Percentiles rank a stretch among this genome's conserved stretches.
phyloP scores from a whole-genome alignment of 352 stramenopile species.

The Phytophthora melonis region DNA sequence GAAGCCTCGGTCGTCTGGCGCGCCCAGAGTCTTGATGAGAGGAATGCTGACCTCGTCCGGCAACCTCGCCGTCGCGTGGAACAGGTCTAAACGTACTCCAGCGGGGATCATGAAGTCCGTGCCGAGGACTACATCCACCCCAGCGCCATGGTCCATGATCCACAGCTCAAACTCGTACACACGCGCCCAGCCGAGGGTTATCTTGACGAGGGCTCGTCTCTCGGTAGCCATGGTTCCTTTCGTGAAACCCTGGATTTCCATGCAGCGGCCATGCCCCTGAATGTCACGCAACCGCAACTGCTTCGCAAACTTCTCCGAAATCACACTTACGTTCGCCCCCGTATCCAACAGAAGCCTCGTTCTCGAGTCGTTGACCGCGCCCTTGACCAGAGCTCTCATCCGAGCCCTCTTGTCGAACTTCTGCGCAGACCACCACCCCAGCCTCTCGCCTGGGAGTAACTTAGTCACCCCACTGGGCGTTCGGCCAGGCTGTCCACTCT shows the following conservation, averaged over 20 bases:
- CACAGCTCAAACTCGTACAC: not conserved
- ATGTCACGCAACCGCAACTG: too few species aligned
- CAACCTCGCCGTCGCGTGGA: not conserved
- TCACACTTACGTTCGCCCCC: too few species aligned
- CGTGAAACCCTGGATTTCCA: not conserved
- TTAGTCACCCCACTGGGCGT: not conserved
- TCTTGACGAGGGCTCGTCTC: not conserved
- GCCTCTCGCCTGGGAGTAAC: not conserved
- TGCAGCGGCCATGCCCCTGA: too few species aligned
- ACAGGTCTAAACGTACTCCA: not conserved
- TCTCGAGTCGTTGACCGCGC: not conserved
- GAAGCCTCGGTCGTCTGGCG: not conserved
- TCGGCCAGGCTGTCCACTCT: not conserved
- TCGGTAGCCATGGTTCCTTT: not conserved
- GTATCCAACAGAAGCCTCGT: not conserved
- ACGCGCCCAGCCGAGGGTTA: not conserved
- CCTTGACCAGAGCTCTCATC: constrained; percentile 5
- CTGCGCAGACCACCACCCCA: constrained; percentile 6
- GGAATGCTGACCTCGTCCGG: not conserved
- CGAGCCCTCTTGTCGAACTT: not conserved
- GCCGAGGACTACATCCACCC: not conserved
- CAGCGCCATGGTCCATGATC: not conserved
- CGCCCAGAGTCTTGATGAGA: not conserved
- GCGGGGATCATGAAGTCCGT: not conserved
- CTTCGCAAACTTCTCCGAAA: too few species aligned